A percentile compares a stretch with the other conserved stretches of the same genome.
Conservation (phyloP, 306 rosid species). For the Fragaria ananassa region DNA sequence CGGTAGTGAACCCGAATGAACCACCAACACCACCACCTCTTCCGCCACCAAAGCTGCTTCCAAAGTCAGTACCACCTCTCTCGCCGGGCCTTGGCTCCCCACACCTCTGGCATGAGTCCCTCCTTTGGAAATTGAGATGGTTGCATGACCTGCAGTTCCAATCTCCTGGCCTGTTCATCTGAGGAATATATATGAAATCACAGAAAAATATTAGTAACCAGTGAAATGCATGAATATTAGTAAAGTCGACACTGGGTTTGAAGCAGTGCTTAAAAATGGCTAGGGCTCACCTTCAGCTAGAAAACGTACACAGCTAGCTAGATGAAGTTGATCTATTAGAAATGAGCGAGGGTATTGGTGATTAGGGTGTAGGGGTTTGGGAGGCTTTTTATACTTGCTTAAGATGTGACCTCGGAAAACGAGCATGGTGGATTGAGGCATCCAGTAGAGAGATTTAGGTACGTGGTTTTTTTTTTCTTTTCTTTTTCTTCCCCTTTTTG, state of each 20-base stretch:
- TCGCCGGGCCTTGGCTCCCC: slow-evolving; percentile 46
- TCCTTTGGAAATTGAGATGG: slow-evolving; percentile 80
- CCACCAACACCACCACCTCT: slow-evolving; percentile 40
- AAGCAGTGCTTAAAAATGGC: background rate
- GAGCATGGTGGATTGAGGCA: slow-evolving; percentile 30
- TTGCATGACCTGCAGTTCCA: slow-evolving; percentile 92
- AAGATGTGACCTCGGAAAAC: slow-evolving; percentile 47
- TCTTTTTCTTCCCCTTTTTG: background rate
- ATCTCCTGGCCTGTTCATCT: slow-evolving; percentile 88
- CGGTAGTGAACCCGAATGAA: slow-evolving; percentile 62
- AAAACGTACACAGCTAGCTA: background rate
- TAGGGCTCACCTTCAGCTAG: slow-evolving; percentile 5
- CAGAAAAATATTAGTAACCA: background rate
- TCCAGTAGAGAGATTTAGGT: slow-evolving; percentile 24
- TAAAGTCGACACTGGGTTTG: background rate
- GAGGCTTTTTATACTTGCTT: slow-evolving; percentile 64
- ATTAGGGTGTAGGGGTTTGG: slow-evolving; percentile 26
- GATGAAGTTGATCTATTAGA: background rate
- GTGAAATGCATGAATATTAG: background rate
- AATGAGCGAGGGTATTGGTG: slow-evolving; percentile 24
- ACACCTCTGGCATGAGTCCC: slow-evolving; percentile 83
- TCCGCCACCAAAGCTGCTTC: slow-evolving; percentile 36
- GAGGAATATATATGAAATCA: background rate
- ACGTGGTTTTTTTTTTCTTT: slow-evolving; percentile 12
- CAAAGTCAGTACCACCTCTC: slow-evolving; percentile 25